Percentiles rank a stretch among this genome's conserved stretches.
phyloP scores from a whole-genome alignment of 192 early-diverging fungal genomes.

The Powellomyces hirtus region DNA sequence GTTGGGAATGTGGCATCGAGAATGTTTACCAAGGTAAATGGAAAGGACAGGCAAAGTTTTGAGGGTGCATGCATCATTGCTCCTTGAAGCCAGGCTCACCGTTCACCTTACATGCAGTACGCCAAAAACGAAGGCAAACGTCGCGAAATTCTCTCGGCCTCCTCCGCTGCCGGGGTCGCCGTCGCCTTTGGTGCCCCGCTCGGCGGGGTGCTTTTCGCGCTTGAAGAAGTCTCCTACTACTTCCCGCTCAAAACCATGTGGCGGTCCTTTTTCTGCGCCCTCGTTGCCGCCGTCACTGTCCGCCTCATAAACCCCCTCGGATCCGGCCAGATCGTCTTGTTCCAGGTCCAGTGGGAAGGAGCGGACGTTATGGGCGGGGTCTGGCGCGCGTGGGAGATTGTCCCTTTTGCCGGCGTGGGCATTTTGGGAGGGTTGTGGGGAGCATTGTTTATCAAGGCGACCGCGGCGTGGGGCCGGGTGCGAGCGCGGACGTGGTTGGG shows the following conservation, averaged over 20 bases:
- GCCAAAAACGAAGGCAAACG: slow-evolving; percentile 70
- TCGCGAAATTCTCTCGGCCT: slow-evolving; percentile 49
- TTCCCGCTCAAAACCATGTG: slow-evolving; percentile 95
- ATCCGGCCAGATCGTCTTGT: slow-evolving; percentile 86
- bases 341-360: slow-evolving; percentile 87
- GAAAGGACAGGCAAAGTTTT: too few relatives aligned
- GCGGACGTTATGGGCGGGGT: slow-evolving; percentile 35
- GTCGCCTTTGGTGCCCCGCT: slow-evolving; percentile 97
- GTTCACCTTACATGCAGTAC: too few relatives aligned
- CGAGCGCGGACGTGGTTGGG: slow-evolving; percentile 17
- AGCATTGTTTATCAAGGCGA: slow-evolving; percentile 40
- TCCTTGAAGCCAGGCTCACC: neutral
- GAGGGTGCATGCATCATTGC: neutral
- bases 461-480: slow-evolving; percentile 1
- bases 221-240: slow-evolving; percentile 90
- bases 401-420: slow-evolving; percentile 64
- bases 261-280: slow-evolving; percentile 93
- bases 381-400: slow-evolving; percentile 90
- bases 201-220: slow-evolving; percentile 74
- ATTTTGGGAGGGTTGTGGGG: slow-evolving; percentile 69
- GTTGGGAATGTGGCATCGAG: slow-evolving; percentile 84
- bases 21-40: slow-evolving; percentile 71
- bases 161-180: slow-evolving; percentile 91
- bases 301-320: slow-evolving; percentile 76
- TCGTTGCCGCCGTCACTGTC: slow-evolving; percentile 84